Base-by-base conservation (phyloP, 495 filamentous ascomycete genomes). In the Aeminium ludgeri region DNA sequence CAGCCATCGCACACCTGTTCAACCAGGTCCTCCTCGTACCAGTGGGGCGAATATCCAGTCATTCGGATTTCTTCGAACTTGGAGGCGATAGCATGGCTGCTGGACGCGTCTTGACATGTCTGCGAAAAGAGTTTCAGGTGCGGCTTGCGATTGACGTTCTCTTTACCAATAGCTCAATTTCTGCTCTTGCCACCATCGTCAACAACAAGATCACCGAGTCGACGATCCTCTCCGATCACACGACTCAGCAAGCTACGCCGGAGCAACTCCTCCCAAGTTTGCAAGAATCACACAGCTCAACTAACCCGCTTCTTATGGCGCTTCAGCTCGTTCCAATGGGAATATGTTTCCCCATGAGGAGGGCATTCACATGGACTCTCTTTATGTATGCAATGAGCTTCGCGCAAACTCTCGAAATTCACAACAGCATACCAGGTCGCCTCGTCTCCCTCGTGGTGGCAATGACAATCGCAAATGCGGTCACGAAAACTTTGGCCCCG, bases 11-110 rank as follows among this genome's bases (percentile, higher is more conserved):
- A 8, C 42, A 49, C 18, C 45, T 55, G 1, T 62, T 67, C 29
- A 56, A 52, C 6, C 34, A 44, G 5, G 49, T 57, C 41, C 41
- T 62, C 33, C 30, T 40, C 32, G 45, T 57, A 39, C 32, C 46
- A 0, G 20, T 45, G 8, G 36, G 49, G 3, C 56, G 61, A 13
- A 49, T 64, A 19, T 43, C 43, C 11, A 29, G 34, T 1, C 20
- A 48, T 3, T 56, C 57, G 1, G 55, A 63, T 40, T 67, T 67
- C 36, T 66, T 67, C 48, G 53, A 57, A 6, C 54, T 64, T 17
- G 64, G 64, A 2, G 64, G 64, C 29, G 59, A 65, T 29, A 66
- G 64, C 41, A 49, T 67, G 6, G 51, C 45, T 12, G 64, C 64
- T 15, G 65, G 65, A 15, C 55, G 53, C 30, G 49, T 68, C 4